Conservation (phyloP, 768 basidiomycete genomes). For the Pulveroboletus sp. region DNA sequence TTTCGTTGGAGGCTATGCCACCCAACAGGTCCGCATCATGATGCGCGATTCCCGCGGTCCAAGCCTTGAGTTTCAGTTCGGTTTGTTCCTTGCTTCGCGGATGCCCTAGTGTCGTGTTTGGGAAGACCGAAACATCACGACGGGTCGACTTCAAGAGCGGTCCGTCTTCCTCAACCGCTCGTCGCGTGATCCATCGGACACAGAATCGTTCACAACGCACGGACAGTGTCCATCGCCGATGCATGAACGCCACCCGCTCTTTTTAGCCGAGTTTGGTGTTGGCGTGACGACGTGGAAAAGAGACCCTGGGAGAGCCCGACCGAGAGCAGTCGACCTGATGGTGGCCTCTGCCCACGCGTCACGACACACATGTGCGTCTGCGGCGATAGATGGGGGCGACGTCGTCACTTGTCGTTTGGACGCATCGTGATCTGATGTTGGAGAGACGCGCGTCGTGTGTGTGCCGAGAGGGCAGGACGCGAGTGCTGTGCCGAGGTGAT, state of each 20-base stretch:
- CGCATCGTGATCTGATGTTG: too few relatives aligned
- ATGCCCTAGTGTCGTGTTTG: neutral
- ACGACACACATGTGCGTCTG: neutral
- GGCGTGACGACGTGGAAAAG: too few relatives aligned
- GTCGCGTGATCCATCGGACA: too few relatives aligned
- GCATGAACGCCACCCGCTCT: conserved; percentile 2
- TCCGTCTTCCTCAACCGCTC: too few relatives aligned
- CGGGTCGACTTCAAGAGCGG: neutral
- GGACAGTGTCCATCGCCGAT: neutral
- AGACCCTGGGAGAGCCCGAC: neutral
- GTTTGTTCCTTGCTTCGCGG: conserved; percentile 22
- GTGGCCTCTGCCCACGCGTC: conserved; percentile 1
- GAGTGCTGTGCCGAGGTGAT: conserved; percentile 5
- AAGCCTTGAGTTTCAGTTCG: neutral
- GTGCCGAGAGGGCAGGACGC: too few relatives aligned
- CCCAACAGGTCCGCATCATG: conserved; percentile 1
- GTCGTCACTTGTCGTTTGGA: too few relatives aligned
- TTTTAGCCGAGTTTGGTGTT: neutral
- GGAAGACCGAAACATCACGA: neutral
- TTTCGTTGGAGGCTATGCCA: neutral
- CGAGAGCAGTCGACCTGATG: conserved; percentile 3
- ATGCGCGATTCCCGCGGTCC: conserved; percentile 1
- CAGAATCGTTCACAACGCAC: neutral
- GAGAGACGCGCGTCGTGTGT: too few relatives aligned
- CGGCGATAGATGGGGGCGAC: conserved; percentile 10